Base-by-base conservation (phyloP, 306 rosid genomes). In the Cucurbita ficifolia region DNA sequence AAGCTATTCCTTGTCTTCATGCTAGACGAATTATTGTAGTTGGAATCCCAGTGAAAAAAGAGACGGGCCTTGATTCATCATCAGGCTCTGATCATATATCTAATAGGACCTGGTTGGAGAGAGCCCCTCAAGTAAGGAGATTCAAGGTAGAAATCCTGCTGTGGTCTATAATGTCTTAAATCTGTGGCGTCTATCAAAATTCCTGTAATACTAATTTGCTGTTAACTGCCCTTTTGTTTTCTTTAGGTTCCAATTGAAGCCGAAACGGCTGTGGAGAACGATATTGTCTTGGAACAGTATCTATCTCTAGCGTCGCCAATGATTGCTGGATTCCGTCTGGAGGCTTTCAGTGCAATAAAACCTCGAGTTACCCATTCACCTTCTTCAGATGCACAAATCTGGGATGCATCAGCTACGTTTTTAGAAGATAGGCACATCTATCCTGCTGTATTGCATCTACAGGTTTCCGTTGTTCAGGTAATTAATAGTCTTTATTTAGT, bases 331-430 rank as follows among this genome's bases (percentile, higher is more conserved):
- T 95, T 95, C 81, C 97, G 99, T 62, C 78, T 95, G 72, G 99
- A 95, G 76, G 91, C 92, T 84, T 88, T 84, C 51, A 79, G 88
- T 60, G 96, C 93, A 70, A 89, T 95, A 80, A 95, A 88, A 86
- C 96, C 95, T 77, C 89, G 90, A 78, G 90, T 89, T 77, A 86
- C 87, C 75, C 99, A 91, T 88, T 91, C 99, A 45, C 99, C 96
- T 51, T 64, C 78, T 65, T 83, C 88, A 38, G 82, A 90, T 81
- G 77, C 78, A 74, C 79, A 21, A 40, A 63, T 52, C 77, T 78
- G 83, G 82, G 83, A 55, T n/a, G 39, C 76, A 38, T 80, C 96
- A 42, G 19, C 60, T 9, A 82, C 88, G 43, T 73, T 87, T 18
- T 75, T 90, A 74, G 97, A 90, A 65, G 92, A 89, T 68, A 90